Percentiles rank a stretch among this genome's conserved stretches.
phyloP scores from a whole-genome alignment of 1,284 basidiomycete species.

The Ganoderma lucidum region DNA sequence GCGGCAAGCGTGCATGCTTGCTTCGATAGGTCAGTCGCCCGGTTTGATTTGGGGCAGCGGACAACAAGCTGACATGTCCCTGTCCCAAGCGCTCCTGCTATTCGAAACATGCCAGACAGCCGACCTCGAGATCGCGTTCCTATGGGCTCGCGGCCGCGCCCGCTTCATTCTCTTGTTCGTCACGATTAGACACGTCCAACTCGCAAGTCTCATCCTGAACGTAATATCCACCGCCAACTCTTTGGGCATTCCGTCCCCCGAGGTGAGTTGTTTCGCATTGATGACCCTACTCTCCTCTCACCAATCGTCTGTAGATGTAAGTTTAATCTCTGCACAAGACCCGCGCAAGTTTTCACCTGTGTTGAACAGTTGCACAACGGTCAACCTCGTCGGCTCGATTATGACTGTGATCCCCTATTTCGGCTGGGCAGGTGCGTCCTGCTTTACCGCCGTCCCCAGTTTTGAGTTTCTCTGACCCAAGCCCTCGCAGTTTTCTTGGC shows the following conservation, averaged over 20 bases:
- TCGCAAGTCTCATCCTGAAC: constrained; percentile 6
- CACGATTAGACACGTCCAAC: constrained; percentile 6
- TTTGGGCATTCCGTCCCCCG: neutral
- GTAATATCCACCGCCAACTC: neutral
- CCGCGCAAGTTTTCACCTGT: neutral
- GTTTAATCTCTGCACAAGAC: neutral
- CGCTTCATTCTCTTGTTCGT: neutral
- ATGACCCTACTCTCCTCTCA: neutral
- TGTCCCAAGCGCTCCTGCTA: neutral
- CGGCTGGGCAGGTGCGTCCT: constrained; percentile 1
- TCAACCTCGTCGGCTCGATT: neutral
- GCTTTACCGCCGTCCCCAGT: too few species aligned
- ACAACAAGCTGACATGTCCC: neutral
- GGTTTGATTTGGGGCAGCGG: neutral
- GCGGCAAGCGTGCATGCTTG: neutral
- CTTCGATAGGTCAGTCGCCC: neutral
- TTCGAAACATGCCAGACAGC: neutral
- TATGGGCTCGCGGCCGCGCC: neutral
- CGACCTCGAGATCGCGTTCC: neutral
- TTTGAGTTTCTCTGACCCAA: neutral
- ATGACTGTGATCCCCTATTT: neutral
- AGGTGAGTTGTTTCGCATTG: neutral
- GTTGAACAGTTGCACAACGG: neutral
- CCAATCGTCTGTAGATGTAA: neutral
- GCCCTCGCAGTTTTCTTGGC: neutral